These are phyloP conservation scores for Candida insectorum DNA, from an alignment of 805 yeast genomes.

Conservation along the genomic window DNA sequence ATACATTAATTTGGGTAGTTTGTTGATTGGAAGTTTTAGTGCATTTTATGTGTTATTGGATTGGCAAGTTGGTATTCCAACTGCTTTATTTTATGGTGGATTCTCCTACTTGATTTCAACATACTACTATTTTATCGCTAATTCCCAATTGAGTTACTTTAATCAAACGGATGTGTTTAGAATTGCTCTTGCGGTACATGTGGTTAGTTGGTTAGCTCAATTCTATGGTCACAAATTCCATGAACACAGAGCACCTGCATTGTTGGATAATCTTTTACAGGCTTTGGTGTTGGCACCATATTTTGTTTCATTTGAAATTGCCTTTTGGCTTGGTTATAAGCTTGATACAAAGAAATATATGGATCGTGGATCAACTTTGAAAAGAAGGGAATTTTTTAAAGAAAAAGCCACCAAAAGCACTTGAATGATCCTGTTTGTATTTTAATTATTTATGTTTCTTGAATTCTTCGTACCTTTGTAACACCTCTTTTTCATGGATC, in stretches of 20 bases:
- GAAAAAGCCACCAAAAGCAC: background rate
- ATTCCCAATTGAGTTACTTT: conserved; percentile 1
- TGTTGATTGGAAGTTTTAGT: conserved; percentile 47
- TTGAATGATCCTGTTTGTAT: conserved; percentile 1
- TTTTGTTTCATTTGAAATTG: conserved; percentile 76
- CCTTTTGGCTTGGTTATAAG: conserved; percentile 65
- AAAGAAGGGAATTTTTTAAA: conserved; percentile 8
- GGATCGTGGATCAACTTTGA: conserved; percentile 41
- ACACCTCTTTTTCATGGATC: conserved; percentile 57
- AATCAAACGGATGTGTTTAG: conserved; percentile 19
- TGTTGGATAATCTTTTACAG: conserved; percentile 76
- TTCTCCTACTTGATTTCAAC: conserved; percentile 20
- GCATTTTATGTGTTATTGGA: conserved; percentile 61
- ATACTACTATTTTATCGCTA: conserved; percentile 15
- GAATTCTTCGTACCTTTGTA: conserved; percentile 32
- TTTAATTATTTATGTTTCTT: conserved; percentile 5
- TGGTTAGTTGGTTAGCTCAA: conserved; percentile 72
- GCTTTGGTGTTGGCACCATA: conserved; percentile 90
- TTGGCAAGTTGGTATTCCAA: conserved; percentile 33
- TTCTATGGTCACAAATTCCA: conserved; percentile 83
- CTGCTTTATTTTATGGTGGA: conserved; percentile 19
- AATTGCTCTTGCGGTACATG: conserved; percentile 42
- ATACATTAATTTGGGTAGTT: conserved; percentile 44
- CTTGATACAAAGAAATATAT: conserved; percentile 48
- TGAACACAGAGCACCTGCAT: conserved; percentile 83